phyloP scores from a whole-genome alignment of 768 basidiomycete genomes.

The Rhodocollybia butyracea region DNA sequence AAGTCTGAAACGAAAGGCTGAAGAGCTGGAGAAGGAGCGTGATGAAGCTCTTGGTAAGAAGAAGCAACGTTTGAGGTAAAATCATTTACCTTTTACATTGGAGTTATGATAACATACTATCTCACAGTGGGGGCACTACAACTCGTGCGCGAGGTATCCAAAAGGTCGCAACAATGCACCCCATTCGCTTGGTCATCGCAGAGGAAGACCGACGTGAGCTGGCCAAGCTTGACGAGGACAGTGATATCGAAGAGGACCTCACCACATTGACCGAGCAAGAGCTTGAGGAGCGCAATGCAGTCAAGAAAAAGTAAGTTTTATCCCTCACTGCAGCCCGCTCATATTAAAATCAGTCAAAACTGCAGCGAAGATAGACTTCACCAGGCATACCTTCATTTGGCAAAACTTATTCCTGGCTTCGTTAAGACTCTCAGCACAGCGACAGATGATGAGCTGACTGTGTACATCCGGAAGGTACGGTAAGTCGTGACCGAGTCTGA shows the following conservation, averaged over 20 bases:
- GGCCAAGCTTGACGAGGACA: neutral
- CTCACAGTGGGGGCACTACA: neutral
- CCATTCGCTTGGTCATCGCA: neutral
- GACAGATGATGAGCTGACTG: neutral
- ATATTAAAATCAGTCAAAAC: neutral
- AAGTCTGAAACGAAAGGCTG: too few species aligned
- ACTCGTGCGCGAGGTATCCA: neutral
- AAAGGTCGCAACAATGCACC: neutral
- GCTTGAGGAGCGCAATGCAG: neutral
- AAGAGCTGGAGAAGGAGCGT: too few species aligned
- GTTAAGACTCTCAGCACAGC: neutral
- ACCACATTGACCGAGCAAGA: neutral
- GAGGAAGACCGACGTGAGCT: neutral
- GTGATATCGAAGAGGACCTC: neutral
- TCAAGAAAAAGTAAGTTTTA: neutral
- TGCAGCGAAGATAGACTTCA: neutral
- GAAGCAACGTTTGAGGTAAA: too few species aligned
- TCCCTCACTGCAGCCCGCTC: neutral
- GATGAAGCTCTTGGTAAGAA: too few species aligned
- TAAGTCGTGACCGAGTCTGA: constrained; percentile 6
- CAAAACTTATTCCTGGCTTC: neutral
- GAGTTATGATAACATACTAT: too few species aligned
- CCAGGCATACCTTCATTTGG: neutral
- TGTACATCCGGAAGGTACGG: neutral
- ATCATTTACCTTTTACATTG: too few species aligned